Conservation (phyloP, 2,329 filamentous ascomycete genomes). For the Colletotrichum australisinense region DNA sequence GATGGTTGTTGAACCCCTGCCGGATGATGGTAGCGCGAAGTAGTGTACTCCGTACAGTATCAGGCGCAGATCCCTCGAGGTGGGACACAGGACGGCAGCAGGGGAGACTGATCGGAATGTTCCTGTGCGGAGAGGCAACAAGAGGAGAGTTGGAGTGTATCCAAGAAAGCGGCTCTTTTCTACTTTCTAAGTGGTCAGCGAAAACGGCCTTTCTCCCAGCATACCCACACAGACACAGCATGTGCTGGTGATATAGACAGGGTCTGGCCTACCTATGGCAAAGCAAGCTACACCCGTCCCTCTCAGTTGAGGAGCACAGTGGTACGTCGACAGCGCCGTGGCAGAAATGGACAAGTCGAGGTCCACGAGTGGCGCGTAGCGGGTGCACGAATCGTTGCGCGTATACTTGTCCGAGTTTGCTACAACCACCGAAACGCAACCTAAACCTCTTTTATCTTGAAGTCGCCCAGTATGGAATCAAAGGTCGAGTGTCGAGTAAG, state of each 20-base stretch:
- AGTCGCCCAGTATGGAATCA: no score
- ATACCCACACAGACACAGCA: neutral
- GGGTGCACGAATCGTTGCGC: neutral
- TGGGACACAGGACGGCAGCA: conserved; percentile 1
- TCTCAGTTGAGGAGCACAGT: neutral
- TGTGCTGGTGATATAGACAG: conserved; percentile 6
- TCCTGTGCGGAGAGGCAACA: conserved; percentile 16
- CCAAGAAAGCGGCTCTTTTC: neutral
- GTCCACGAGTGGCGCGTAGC: neutral
- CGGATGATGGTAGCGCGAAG: conserved; percentile 15
- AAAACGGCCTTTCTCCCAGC: neutral
- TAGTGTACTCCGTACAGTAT: neutral
- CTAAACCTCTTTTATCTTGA: no score
- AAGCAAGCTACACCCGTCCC: neutral
- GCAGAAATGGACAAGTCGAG: neutral
- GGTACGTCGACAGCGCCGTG: neutral
- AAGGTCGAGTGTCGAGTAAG: neutral
- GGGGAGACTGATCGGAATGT: conserved; percentile 15
- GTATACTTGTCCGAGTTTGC: neutral
- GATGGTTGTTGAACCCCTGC: neutral
- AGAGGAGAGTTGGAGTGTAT: neutral
- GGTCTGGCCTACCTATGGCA: conserved; percentile 1
- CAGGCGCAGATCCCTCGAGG: conserved; percentile 16
- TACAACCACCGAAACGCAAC: neutral
- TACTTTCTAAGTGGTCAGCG: conserved; percentile 7